These are phyloP conservation scores for Colletotrichum musae DNA, from an alignment of 2,329 filamentous ascomycete genomes.

Conservation along the genomic window DNA sequence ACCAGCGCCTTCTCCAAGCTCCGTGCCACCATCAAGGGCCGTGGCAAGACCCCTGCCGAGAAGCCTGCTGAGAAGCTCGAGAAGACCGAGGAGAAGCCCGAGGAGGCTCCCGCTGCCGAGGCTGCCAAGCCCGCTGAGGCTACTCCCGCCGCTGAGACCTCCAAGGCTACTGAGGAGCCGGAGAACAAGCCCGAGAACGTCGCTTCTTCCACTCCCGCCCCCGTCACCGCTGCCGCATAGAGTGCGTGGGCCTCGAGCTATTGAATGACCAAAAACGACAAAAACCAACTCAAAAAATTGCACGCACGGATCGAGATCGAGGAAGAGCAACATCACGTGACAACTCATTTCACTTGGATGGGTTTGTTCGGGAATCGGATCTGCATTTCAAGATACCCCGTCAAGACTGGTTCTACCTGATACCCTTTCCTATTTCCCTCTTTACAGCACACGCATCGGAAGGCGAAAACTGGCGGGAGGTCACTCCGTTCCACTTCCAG, in stretches of 20 bases:
- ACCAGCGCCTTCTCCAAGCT: constrained; percentile 73
- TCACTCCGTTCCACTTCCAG: constrained; percentile 35
- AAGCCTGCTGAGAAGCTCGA: constrained; percentile 53
- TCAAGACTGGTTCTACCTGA: constrained; percentile 62
- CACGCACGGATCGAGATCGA: constrained; percentile 37
- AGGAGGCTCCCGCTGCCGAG: constrained; percentile 51
- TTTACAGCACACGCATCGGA: constrained; percentile 43
- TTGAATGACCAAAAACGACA: constrained; percentile 15
- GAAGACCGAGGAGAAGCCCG: constrained; percentile 43
- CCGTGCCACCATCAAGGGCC: constrained; percentile 68
- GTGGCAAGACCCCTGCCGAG: constrained; percentile 57
- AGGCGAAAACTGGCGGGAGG: constrained; percentile 35
- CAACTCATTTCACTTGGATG: constrained; percentile 38
- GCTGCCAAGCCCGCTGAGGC: constrained; percentile 45
- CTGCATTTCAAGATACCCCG: constrained; percentile 73
- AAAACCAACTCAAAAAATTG: constrained; percentile 23
- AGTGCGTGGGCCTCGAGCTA: constrained; percentile 32
- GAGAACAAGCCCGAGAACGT: constrained; percentile 59
- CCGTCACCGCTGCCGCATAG: constrained; percentile 68
- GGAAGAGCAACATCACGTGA: constrained; percentile 39
- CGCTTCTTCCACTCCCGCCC: constrained; percentile 57
- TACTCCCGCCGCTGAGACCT: constrained; percentile 47
- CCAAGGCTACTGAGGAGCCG: constrained; percentile 52
- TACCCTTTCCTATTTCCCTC: constrained; percentile 47
- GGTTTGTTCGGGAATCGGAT: constrained; percentile 64